Evolutionary conservation across 441 rosid genomes (phyloP).

Genomic region (Adansonia grandidieri): DNA sequence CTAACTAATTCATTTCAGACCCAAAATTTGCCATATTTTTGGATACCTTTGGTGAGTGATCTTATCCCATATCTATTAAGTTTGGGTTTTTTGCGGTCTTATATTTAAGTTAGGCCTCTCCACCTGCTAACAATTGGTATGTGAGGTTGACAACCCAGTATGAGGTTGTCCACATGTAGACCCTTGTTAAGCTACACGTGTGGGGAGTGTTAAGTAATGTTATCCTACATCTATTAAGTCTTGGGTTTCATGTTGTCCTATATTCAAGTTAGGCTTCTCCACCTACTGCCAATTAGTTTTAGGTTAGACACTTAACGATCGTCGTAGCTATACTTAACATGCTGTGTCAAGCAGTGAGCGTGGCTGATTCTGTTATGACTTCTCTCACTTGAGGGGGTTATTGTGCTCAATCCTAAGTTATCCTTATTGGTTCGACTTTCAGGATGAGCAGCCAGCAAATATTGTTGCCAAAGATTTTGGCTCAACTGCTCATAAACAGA

Average conservation of each 20-base stretch:
- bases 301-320: background rate
- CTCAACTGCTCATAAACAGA: constrained; percentile 22
- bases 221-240: constrained; percentile 3
- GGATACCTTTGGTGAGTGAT: constrained; percentile 8
- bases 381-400: background rate
- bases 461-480: constrained; percentile 22
- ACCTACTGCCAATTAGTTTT: background rate
- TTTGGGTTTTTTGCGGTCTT: background rate
- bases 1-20: constrained; percentile 4
- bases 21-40: constrained; percentile 1
- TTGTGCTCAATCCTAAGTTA: constrained; percentile 21
- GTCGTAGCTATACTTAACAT: background rate
- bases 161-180: background rate
- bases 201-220: background rate
- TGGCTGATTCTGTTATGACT: background rate
- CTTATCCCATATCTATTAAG: background rate
- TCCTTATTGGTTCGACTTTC: constrained; percentile 25
- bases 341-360: background rate
- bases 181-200: background rate
- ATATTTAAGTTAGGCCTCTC: background rate
- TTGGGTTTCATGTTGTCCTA: background rate
- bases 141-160: background rate
- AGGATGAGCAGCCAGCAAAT: constrained; percentile 34
- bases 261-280: background rate
- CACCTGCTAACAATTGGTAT: background rate